Base-by-base conservation (phyloP, 2,329 filamentous ascomycete species). In the Microcera coccophila region DNA sequence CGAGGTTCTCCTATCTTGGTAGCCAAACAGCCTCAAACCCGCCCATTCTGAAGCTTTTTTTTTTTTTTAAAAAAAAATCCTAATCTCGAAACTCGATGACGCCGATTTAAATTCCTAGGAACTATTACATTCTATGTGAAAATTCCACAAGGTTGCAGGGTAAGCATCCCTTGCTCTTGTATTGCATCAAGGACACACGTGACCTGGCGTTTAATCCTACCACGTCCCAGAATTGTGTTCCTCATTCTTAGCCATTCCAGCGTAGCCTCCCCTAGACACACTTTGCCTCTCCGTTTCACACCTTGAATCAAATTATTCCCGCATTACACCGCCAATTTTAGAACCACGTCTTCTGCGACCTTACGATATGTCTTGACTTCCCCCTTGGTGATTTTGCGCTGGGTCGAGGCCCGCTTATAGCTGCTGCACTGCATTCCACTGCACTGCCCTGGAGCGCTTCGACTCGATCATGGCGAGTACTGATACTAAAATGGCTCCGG, bases 1-100 rank as follows among this genome's bases (percentile, higher is more conserved):
- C 66, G 73, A 75, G 5, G 73, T 66, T 4, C 60, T 83, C 39
- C 11, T 38, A 29, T 37, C 38, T 46, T 43, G 34, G 40, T 46
- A 39, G 38, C 44, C 42, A 34, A 44, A 49, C 41, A 42, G 43
- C n/a, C n/a, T n/a, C n/a, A n/a, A n/a, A n/a, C n/a, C n/a, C n/a
- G n/a, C n/a, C 20, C 34, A 36, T 38, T 5, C 32, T 21, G 14
- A 36, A 20, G 15, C 16, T 14, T 36, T 17, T 8, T 36, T 36
- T 36, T 5, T 36, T 19, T 18, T 22, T 16, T 28, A 34, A 54
- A 58, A 51, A 57, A 53, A n/a, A n/a, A n/a, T n/a, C n/a, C n/a
- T 55, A 57, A 57, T 47, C 14, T 56, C 44, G 52, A 58, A 58
- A 59, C 52, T 54, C 47, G 38, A 51, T 44, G 55, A 47, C 55